Conservation (phyloP, 441 rosid genomes). For the Erysimum cheiri region DNA sequence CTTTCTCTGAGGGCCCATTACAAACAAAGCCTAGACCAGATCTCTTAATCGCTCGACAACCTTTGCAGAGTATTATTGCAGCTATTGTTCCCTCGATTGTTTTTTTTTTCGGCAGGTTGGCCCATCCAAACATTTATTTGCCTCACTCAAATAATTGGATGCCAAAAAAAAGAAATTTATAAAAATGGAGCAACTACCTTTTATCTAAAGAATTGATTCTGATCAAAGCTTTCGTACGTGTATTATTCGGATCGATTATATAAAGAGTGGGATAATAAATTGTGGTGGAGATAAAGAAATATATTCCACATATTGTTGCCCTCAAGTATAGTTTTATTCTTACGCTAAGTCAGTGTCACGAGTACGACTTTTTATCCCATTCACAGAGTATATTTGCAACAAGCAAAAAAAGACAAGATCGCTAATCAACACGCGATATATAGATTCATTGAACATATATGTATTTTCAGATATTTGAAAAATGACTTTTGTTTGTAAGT, state of each 20-base stretch:
- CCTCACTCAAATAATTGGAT: neutral
- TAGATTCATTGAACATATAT: constrained; percentile 37
- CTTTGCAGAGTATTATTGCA: constrained; percentile 21
- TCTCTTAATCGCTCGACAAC: constrained; percentile 26
- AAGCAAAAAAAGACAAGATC: constrained; percentile 37
- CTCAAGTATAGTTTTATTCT: constrained; percentile 31
- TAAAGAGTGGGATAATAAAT: neutral
- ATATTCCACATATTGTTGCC: constrained; percentile 15
- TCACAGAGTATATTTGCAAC: constrained; percentile 23
- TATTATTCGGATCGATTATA: constrained; percentile 35
- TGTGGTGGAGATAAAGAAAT: constrained; percentile 24
- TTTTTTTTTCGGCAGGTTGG: neutral
- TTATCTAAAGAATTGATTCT: constrained; percentile 35
- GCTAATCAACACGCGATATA: constrained; percentile 1
- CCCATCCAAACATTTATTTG: constrained; percentile 5
- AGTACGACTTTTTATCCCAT: constrained; percentile 26
- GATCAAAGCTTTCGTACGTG: constrained; percentile 32
- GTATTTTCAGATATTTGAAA: constrained; percentile 16
- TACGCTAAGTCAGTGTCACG: constrained; percentile 36
- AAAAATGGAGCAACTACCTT: constrained; percentile 31
- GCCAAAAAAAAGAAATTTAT: neutral
- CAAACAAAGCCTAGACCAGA: neutral
- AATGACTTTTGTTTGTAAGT: neutral
- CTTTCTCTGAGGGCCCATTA: constrained; percentile 23
- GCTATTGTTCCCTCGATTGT: neutral